Conservation (phyloP, 2,329 filamentous ascomycete species). For the Endoconidiophora polonica region DNA sequence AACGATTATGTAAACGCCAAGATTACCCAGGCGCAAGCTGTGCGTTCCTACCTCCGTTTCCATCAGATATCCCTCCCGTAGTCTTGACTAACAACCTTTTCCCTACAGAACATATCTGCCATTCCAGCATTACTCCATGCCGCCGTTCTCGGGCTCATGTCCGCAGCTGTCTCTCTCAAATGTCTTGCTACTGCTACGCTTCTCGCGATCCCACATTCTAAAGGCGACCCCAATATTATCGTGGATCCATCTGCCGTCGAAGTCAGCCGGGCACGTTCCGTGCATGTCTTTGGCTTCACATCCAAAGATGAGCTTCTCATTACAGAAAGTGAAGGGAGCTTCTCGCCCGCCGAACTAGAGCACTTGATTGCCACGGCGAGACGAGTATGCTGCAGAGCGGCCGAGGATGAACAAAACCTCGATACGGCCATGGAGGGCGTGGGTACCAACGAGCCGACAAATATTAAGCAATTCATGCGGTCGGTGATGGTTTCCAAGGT, state of each 20-base stretch:
- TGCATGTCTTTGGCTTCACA: constrained; percentile 76
- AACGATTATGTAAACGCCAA: constrained; percentile 48
- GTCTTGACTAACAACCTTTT: background rate
- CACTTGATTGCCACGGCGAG: constrained; percentile 47
- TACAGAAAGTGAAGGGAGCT: constrained; percentile 66
- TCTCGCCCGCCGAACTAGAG: constrained; percentile 62
- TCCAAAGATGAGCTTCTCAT: constrained; percentile 56
- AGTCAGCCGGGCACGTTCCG: constrained; percentile 45
- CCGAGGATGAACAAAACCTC: constrained; percentile 21
- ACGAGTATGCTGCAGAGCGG: constrained; percentile 40
- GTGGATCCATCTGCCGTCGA: constrained; percentile 47
- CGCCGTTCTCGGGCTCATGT: constrained; percentile 59
- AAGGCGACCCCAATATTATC: constrained; percentile 25
- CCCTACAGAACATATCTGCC: constrained; percentile 51
- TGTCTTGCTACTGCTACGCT: constrained; percentile 51
- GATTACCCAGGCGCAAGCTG: constrained; percentile 41
- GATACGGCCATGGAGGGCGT: constrained; percentile 32
- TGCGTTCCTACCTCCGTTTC: constrained; percentile 22
- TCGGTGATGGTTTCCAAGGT: constrained; percentile 42
- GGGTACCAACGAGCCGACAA: constrained; percentile 24
- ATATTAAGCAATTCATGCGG: constrained; percentile 43
- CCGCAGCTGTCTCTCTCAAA: constrained; percentile 65
- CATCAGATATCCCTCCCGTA: background rate
- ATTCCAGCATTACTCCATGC: constrained; percentile 74
- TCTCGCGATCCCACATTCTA: constrained; percentile 36